Evolutionary conservation across 2,329 filamentous ascomycete genomes (phyloP).

Genomic region (Sarocladium brachiariae): DNA sequence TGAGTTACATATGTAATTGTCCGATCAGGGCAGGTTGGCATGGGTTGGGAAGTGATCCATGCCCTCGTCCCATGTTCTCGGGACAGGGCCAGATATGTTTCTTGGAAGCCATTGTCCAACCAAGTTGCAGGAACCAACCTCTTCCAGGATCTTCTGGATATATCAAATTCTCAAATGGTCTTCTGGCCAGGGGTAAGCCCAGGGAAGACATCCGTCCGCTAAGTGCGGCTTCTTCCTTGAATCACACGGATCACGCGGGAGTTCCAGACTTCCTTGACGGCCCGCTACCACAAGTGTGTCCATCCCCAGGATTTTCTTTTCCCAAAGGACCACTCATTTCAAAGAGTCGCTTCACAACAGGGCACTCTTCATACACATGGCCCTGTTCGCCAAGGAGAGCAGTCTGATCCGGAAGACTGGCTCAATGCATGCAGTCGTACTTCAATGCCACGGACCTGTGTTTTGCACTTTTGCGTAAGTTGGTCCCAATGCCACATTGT

Average conservation of each 20-base stretch:
- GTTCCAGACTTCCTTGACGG: conserved; percentile 1
- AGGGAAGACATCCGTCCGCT: conserved; percentile 1
- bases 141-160: background rate
- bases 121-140: conserved; percentile 8
- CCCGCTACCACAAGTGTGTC: background rate
- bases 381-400: background rate
- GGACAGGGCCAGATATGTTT: background rate
- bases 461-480: background rate
- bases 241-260: conserved; percentile 9
- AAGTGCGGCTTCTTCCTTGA: conserved; percentile 8
- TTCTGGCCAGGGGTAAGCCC: background rate
- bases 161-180: background rate
- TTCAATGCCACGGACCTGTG: background rate
- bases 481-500: too few species aligned
- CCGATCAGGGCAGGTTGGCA: background rate
- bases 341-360: background rate
- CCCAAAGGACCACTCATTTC: background rate
- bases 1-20: background rate
- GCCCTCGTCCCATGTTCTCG: background rate
- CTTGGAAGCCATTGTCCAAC: conserved; percentile 13
- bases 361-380: background rate
- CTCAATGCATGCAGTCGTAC: background rate
- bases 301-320: background rate
- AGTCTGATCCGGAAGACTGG: background rate
- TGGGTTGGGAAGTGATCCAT: background rate